A percentile compares a stretch with the other conserved stretches of the same genome.
Evolutionary conservation across 352 stramenopile genomes (phyloP).

Genomic region (Globisporangium takayamanum): DNA sequence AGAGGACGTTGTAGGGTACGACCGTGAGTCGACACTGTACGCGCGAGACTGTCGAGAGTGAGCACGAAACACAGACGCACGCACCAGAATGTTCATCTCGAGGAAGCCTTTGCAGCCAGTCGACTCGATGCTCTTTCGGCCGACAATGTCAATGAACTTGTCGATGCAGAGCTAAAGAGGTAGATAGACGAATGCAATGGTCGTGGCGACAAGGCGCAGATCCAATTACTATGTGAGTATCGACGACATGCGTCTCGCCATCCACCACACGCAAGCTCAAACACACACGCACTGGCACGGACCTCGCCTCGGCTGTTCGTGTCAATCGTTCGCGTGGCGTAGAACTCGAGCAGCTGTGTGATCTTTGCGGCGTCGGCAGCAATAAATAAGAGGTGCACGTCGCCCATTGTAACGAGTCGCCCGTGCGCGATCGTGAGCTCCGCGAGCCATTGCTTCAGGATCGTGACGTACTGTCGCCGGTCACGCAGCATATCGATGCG

Average conservation of each 20-base stretch:
- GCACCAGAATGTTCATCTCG: conserved; percentile 77
- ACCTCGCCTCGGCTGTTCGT: conserved; percentile 51
- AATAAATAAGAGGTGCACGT: conserved; percentile 57
- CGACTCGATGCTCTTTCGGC: conserved; percentile 32
- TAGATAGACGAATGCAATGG: neutral
- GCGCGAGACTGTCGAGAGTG: neutral
- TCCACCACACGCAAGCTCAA: neutral
- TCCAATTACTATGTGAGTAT: neutral
- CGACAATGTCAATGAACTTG: conserved; percentile 69
- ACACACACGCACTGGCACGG: neutral
- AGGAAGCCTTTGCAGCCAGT: conserved; percentile 56
- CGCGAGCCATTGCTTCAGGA: conserved; percentile 48
- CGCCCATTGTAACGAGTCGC: conserved; percentile 57
- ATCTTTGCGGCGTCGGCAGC: conserved; percentile 33
- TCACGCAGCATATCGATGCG: conserved; percentile 69
- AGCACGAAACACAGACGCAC: neutral
- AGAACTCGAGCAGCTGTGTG: conserved; percentile 37
- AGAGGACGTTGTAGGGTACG: neutral
- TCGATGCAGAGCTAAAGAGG: conserved; percentile 43
- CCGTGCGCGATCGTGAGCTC: conserved; percentile 42
- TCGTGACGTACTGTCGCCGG: conserved; percentile 47
- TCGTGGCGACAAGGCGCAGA: neutral
- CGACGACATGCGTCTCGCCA: no score
- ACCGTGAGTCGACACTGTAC: neutral
- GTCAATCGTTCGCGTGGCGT: conserved; percentile 42